Evolutionary conservation across 768 basidiomycete genomes (phyloP).

Genomic region (Hypholoma fasciculare): DNA sequence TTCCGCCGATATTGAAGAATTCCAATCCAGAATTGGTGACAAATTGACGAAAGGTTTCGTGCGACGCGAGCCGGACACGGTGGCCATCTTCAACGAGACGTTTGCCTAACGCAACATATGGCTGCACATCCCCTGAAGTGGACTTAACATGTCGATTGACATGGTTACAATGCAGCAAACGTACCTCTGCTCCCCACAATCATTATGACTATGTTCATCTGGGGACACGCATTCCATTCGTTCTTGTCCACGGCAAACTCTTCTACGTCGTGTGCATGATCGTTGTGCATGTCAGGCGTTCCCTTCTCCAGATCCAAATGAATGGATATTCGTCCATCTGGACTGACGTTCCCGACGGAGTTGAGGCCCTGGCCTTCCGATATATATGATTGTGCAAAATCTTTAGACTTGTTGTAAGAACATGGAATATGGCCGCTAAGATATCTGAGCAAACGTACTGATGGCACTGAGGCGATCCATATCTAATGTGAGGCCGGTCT

Average conservation of each 20-base stretch:
- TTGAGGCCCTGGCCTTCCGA: constrained; percentile 41
- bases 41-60: constrained; percentile 58
- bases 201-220: constrained; percentile 62
- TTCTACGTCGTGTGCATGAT: constrained; percentile 43
- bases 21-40: constrained; percentile 52
- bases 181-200: constrained; percentile 65
- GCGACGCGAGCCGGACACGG: constrained; percentile 61
- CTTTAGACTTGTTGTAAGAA: constrained; percentile 16
- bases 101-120: constrained; percentile 59
- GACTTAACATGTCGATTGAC: background rate
- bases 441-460: background rate
- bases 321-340: constrained; percentile 48
- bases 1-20: constrained; percentile 61
- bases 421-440: too few species aligned
- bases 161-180: constrained; percentile 9
- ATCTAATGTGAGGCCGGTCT: background rate
- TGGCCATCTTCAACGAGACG: constrained; percentile 50
- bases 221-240: constrained; percentile 36
- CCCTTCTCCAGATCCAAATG: constrained; percentile 47
- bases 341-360: constrained; percentile 38
- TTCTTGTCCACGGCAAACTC: constrained; percentile 49
- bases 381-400: constrained; percentile 36
- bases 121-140: constrained; percentile 60
- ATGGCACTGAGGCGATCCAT: background rate
- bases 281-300: constrained; percentile 50